Base-by-base conservation (phyloP, 2,329 filamentous ascomycete species). In the Fusarium sp. region DNA sequence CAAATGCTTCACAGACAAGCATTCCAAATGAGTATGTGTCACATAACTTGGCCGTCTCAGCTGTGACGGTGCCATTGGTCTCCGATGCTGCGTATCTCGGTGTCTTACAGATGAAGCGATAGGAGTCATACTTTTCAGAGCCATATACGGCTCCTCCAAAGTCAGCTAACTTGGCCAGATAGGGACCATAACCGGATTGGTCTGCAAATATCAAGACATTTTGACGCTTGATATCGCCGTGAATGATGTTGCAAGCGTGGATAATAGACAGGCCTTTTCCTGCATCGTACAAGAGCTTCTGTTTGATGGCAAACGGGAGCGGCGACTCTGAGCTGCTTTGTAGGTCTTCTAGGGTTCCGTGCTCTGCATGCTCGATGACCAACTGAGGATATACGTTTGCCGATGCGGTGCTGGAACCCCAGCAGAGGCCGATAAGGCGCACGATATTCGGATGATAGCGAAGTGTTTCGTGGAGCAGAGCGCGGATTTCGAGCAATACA, bases 381-480 rank as follows among this genome's bases (percentile, higher is more conserved):
- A 51, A 17, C 9, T 38, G 44, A 6, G 48, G 48, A 37, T 44
- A 51, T 11, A 39, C 38, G 2, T 38, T 44, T 4, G 38, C 48
- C 6, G 48, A 44, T 44, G 44, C 48, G 11, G 48, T 44, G 4
- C 38, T 44, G 15, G 44, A 39, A 10, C 38, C 23, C 48, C 48
- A 51, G 10, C 48, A 38, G 15, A 51, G 44, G 31, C 44, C 39
- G 10, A 51, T 31, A 4, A 51, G 39, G 6, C 33, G 48, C 1
- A 51, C 48, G 17, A 51, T 44, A 7, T 51, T 51, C 4, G 48
- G 48, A 23, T 51, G 48, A 2, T 51, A 51, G 19, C 48, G 23
- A 2, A 51, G 23, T 9, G 48, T 38, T 15, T 51, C 48, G 9
- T 51, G 48, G 1, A 51, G 23, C 8, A 51, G 15, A 3, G 48